These are phyloP conservation scores for Rhynchospora pubera DNA, from an alignment of 176 grass and related monocot genomes.

Conservation along the genomic window DNA sequence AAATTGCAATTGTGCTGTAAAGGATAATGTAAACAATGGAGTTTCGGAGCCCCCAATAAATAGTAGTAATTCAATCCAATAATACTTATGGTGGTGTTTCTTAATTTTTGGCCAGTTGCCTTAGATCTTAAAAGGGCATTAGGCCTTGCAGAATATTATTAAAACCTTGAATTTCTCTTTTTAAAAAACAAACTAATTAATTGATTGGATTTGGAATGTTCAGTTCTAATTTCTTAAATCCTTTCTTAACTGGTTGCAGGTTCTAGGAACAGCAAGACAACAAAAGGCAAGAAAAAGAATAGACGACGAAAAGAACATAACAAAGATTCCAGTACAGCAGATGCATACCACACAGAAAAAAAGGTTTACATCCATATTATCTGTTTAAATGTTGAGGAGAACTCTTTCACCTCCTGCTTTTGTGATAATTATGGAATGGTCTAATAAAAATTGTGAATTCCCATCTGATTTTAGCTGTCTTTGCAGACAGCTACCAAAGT, in stretches of 20 bases:
- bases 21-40: constrained; percentile 30
- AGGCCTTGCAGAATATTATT: constrained; percentile 14
- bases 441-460: too few relatives aligned
- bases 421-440: background rate
- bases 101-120: background rate
- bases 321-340: constrained; percentile 47
- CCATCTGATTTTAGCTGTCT: too few relatives aligned
- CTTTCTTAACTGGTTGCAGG: constrained; percentile 40
- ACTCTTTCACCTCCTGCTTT: background rate
- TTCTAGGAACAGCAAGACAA: constrained; percentile 58
- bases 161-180: background rate
- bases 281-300: constrained; percentile 92
- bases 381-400: background rate
- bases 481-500: too few relatives aligned
- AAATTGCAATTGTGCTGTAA: constrained; percentile 15
- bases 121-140: constrained; percentile 1
- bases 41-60: background rate
- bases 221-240: background rate
- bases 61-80: constrained; percentile 2
- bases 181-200: background rate
- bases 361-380: constrained; percentile 31
- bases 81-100: background rate
- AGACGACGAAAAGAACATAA: constrained; percentile 68
- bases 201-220: constrained; percentile 8
- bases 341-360: constrained; percentile 37